Evolutionary conservation across 306 rosid species (phyloP).

Genomic region (Oxytropis ochrocephala): DNA sequence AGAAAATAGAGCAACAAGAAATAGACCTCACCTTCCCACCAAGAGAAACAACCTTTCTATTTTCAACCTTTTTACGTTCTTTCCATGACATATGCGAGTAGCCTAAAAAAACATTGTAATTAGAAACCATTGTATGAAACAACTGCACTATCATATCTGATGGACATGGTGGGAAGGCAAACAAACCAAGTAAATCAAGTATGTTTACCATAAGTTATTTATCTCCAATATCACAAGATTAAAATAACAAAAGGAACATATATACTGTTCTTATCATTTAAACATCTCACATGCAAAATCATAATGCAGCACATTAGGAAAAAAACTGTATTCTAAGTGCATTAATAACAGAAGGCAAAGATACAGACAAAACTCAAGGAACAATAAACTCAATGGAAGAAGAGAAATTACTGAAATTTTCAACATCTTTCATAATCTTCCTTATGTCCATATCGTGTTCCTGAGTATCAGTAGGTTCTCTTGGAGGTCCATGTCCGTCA

Average conservation of each 20-base stretch:
- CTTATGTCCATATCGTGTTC: slow-evolving; percentile 25
- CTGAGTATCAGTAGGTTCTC: neutral
- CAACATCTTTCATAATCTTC: slow-evolving; percentile 39
- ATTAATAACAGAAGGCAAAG: neutral
- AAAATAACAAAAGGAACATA: neutral
- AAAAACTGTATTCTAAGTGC: neutral
- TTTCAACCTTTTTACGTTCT: slow-evolving; percentile 66
- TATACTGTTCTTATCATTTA: neutral
- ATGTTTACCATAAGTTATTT: neutral
- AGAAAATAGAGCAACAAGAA: slow-evolving; percentile 13
- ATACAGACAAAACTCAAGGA: neutral
- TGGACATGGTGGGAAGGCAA: neutral
- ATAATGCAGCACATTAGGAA: neutral
- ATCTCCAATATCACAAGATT: neutral
- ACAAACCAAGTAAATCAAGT: neutral
- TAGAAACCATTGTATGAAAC: slow-evolving; percentile 9
- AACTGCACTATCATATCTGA: neutral
- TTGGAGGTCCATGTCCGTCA: neutral
- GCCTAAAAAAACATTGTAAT: slow-evolving; percentile 33
- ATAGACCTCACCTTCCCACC: slow-evolving; percentile 71
- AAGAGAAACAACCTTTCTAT: slow-evolving; percentile 58
- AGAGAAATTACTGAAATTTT: slow-evolving; percentile 24
- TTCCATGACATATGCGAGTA: slow-evolving; percentile 78
- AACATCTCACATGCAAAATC: neutral
- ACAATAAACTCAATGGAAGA: neutral